Base-by-base conservation (phyloP, 345 rosid genomes). In the Cochlearia excelsa region DNA sequence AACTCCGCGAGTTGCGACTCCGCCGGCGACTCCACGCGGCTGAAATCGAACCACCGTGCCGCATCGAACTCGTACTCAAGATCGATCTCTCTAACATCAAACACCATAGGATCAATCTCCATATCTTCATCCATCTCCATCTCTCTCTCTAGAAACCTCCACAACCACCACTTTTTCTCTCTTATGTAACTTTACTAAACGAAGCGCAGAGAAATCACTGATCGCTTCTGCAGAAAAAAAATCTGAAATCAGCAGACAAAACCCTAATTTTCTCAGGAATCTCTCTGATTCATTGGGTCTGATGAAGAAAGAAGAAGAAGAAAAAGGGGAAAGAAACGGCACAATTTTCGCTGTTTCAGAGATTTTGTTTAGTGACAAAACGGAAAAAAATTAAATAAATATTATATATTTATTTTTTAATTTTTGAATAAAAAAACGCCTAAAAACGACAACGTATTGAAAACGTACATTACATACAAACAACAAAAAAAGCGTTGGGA, bases 21-120 rank as follows among this genome's bases (percentile, higher is more conserved):
- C 26, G 23, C 63, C 0, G 28, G 30, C 26, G 75, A 75, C 74
- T 94, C 99, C 37, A 76, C 86, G 3, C 83, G 80, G 2, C 82
- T 68, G 77, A 94, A 87, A 70, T 94, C 97, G 53, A 68, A 87
- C 86, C 77, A 84, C 54, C 72, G 71, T 53, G 89, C 69, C 26
- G 99, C 99, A 34, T 90, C 96, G 46, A 84, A 94, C 86, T 94
- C 99, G 77, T 90, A 94, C 30, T 78, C 86, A 35, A 75, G 71
- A 79, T 94, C 99, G 43, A 87, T 65, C 69, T 86, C 95, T 23
- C 69, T 84, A 46, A 82, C 97, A 71, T 81, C 89, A 6, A 81
- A 94, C 52, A 86, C 81, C 55, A 80, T 61, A 57, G 75, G 79
- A 66, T 74, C 74, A 53, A 57, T 76, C 60, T 73, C 78, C 72